Conservation (phyloP, 352 stramenopile species). For the Phytophthora syringae region DNA sequence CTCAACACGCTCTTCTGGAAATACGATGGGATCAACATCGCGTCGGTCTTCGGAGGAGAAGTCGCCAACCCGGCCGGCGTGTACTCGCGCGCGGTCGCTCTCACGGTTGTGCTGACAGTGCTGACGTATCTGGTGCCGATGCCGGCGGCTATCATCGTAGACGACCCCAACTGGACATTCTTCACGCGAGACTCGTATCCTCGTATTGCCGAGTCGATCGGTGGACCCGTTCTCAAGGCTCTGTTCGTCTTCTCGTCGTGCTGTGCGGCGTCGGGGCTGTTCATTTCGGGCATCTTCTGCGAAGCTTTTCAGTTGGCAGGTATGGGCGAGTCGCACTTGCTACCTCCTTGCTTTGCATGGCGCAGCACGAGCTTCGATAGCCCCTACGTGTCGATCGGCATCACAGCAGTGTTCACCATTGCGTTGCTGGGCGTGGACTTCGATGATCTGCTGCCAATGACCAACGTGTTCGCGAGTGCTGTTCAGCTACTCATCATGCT, state of each 20-base stretch:
- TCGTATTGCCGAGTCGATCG: conserved; percentile 80
- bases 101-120: conserved; percentile 36
- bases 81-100: conserved; percentile 53
- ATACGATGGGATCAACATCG: conserved; percentile 90
- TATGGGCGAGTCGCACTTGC: conserved; percentile 79
- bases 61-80: conserved; percentile 68
- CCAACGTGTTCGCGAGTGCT: conserved; percentile 91
- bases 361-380: conserved; percentile 43
- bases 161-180: conserved; percentile 67
- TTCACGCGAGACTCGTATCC: conserved; percentile 92
- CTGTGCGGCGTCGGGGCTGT: conserved; percentile 88
- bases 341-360: conserved; percentile 81
- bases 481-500: conserved; percentile 89
- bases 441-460: conserved; percentile 76
- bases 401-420: conserved; percentile 42
- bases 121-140: conserved; percentile 65
- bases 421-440: conserved; percentile 55
- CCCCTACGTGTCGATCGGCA: conserved; percentile 47
- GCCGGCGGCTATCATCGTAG: conserved; percentile 77
- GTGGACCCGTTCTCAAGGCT: conserved; percentile 78
- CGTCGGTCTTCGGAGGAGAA: conserved; percentile 84
- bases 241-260: conserved; percentile 85
- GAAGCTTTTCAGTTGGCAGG: conserved; percentile 88
- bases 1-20: conserved; percentile 95
- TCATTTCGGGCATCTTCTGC: conserved; percentile 90